Evolutionary conservation across 257 asterid genomes (phyloP).

Genomic region (Solanum piurae): DNA sequence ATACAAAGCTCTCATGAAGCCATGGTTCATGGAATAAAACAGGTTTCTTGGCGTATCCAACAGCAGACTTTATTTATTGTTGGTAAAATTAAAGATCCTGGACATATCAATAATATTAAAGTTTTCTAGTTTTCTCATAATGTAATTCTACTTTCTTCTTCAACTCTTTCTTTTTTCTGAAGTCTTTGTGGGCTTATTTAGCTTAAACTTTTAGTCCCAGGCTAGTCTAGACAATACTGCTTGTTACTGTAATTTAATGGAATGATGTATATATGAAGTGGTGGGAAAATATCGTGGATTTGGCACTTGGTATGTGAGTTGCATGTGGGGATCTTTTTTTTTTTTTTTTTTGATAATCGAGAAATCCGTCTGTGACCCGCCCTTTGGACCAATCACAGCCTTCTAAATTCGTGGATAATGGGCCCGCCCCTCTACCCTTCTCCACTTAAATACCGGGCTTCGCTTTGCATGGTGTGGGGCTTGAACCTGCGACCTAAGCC

Average conservation of each 20-base stretch:
- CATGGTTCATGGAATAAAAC: neutral
- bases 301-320: neutral
- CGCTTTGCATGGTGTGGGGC: too few relatives aligned
- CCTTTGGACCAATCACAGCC: too few relatives aligned
- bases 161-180: neutral
- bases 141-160: neutral
- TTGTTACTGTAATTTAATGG: neutral
- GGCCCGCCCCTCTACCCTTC: too few relatives aligned
- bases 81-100: neutral
- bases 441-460: too few relatives aligned
- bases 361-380: too few relatives aligned
- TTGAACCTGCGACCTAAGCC: too few relatives aligned
- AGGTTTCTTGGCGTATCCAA: neutral
- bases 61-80: neutral
- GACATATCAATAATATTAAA: neutral
- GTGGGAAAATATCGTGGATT: neutral
- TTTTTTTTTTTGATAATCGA: too few relatives aligned
- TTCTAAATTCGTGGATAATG: too few relatives aligned
- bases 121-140: neutral
- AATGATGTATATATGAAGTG: neutral
- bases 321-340: neutral
- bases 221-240: neutral
- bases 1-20: neutral
- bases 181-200: neutral
- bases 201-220: neutral